phyloP scores from a whole-genome alignment of 352 stramenopile species.

The Pythium utonaiense region DNA sequence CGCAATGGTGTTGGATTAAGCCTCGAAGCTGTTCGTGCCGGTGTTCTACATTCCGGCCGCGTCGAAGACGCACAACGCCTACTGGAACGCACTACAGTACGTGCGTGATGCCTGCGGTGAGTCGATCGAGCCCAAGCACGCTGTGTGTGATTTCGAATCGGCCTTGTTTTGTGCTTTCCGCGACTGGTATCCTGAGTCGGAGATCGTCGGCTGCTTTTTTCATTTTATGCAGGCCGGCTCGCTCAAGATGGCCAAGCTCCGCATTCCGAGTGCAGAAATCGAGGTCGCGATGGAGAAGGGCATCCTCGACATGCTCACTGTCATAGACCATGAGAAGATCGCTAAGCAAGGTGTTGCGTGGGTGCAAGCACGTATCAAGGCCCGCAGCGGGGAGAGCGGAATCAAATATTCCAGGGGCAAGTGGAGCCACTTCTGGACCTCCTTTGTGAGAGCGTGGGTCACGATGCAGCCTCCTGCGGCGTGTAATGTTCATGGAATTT shows the following conservation, averaged over 20 bases:
- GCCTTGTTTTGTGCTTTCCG: too few relatives aligned
- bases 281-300: background rate
- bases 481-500: background rate
- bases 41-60: too few relatives aligned
- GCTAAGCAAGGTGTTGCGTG: background rate
- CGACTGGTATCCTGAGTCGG: background rate
- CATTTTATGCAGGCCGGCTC: background rate
- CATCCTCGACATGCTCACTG: background rate
- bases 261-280: background rate
- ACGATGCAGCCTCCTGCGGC: background rate
- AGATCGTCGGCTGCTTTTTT: background rate
- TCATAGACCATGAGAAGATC: background rate
- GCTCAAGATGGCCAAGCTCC: background rate
- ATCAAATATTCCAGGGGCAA: background rate
- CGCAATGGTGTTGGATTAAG: too few relatives aligned
- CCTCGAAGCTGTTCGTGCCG: too few relatives aligned
- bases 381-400: background rate
- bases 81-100: too few relatives aligned
- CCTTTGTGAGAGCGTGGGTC: background rate
- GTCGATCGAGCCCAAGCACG: too few relatives aligned
- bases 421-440: background rate
- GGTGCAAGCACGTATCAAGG: background rate
- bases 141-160: too few relatives aligned
- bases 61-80: too few relatives aligned
- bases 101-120: too few relatives aligned